phyloP scores from a whole-genome alignment of 2,329 filamentous ascomycete species.

The Cryphonectria nitschkei region DNA sequence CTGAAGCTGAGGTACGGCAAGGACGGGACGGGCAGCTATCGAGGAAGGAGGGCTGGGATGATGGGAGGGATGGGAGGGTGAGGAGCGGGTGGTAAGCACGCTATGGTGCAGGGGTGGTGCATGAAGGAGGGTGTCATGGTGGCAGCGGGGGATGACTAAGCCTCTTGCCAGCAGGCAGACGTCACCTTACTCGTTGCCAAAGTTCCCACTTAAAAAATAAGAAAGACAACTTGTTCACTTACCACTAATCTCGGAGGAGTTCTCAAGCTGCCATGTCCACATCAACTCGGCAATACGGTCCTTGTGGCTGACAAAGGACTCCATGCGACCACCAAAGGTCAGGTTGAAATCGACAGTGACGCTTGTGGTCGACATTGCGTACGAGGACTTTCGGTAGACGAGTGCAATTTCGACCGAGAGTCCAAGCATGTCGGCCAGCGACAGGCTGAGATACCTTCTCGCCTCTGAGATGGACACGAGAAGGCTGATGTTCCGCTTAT shows the following conservation, averaged over 20 bases:
- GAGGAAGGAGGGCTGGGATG: not conserved
- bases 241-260: conserved; percentile 29
- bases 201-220: not conserved
- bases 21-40: no score
- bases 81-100: not conserved
- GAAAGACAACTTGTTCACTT: conserved; percentile 5
- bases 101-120: conserved; percentile 24
- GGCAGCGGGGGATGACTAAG: conserved; percentile 25
- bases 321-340: conserved; percentile 29
- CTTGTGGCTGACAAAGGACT: conserved; percentile 30
- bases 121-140: conserved; percentile 16
- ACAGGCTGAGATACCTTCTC: conserved; percentile 30
- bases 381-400: conserved; percentile 28
- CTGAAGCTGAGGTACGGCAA: not conserved
- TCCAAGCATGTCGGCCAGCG: conserved; percentile 31
- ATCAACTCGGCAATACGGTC: conserved; percentile 29
- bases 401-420: conserved; percentile 28
- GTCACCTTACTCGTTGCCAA: not conserved
- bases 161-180: not conserved
- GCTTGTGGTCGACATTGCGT: conserved; percentile 27
- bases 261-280: conserved; percentile 31
- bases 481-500: conserved; percentile 29
- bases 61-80: conserved; percentile 16
- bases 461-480: conserved; percentile 29
- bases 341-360: conserved; percentile 30